Evolutionary conservation across 352 stramenopile genomes (phyloP).

Genomic region (Phytophthora sojae): DNA sequence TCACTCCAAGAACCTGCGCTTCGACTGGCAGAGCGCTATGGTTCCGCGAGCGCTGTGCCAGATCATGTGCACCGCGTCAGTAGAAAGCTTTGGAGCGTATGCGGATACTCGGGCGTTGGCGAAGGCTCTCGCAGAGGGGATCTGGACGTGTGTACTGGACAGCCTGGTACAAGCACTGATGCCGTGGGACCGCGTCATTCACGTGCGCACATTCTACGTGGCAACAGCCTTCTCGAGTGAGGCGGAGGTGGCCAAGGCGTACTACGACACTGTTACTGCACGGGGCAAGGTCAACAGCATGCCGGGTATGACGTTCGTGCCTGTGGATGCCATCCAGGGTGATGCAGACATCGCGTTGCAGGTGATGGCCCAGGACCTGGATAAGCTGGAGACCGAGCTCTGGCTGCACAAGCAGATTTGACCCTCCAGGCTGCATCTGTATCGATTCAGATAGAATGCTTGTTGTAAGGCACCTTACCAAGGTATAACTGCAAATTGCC

Average conservation of each 20-base stretch:
- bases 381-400: conserved; percentile 86
- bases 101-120: conserved; percentile 24
- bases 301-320: conserved; percentile 80
- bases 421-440: background rate
- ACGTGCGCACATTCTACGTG: conserved; percentile 80
- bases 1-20: conserved; percentile 15
- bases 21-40: conserved; percentile 45
- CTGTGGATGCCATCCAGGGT: conserved; percentile 65
- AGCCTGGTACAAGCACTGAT: conserved; percentile 55
- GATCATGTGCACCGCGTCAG: conserved; percentile 49
- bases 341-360: conserved; percentile 61
- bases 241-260: conserved; percentile 48
- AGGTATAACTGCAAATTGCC: conserved; percentile 20
- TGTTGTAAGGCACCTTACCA: conserved; percentile 5
- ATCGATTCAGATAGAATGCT: conserved; percentile 4
- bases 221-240: conserved; percentile 58
- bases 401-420: conserved; percentile 85
- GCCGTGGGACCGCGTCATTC: conserved; percentile 69
- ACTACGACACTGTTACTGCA: conserved; percentile 33
- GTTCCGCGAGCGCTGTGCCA: conserved; percentile 65
- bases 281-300: conserved; percentile 39
- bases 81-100: conserved; percentile 7
- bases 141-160: conserved; percentile 38
- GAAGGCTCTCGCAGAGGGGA: conserved; percentile 28
- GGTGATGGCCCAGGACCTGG: conserved; percentile 78